phyloP scores from a whole-genome alignment of 2,329 filamentous ascomycete species.

The Colletotrichum sp. region DNA sequence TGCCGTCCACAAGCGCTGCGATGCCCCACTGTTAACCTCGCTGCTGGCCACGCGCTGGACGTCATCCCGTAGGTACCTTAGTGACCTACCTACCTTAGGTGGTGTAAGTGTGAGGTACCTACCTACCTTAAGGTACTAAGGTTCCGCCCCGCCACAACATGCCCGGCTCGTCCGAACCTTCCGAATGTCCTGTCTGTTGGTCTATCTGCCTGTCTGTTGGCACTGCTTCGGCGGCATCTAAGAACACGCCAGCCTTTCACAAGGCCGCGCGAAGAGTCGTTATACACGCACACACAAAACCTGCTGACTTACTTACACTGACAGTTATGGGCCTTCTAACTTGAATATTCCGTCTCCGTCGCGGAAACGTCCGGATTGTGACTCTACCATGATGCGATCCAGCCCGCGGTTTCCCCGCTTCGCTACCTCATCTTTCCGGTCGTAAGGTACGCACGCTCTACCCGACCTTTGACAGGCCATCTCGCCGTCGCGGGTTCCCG shows the following conservation, averaged over 20 bases:
- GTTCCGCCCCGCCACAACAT: neutral
- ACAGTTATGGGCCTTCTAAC: neutral
- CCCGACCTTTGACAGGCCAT: neutral
- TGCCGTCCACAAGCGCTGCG: neutral
- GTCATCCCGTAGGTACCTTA: no score
- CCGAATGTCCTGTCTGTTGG: neutral
- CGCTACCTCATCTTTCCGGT: neutral
- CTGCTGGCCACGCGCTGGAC: neutral
- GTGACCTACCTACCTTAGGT: neutral
- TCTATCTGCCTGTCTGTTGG: neutral
- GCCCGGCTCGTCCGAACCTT: constrained; percentile 2
- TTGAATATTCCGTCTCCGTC: neutral
- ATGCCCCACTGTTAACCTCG: neutral
- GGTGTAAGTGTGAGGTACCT: no score
- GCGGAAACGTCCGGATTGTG: neutral
- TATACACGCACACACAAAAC: neutral
- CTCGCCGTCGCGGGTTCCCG: neutral
- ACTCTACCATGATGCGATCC: neutral
- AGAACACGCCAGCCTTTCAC: neutral
- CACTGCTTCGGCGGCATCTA: neutral
- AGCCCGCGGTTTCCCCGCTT: neutral
- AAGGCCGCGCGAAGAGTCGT: neutral
- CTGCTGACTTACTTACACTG: neutral
- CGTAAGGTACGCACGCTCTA: neutral
- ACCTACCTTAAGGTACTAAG: neutral